Conservation (phyloP, 192 early-diverging fungal species). For the Coemansia sp. region DNA sequence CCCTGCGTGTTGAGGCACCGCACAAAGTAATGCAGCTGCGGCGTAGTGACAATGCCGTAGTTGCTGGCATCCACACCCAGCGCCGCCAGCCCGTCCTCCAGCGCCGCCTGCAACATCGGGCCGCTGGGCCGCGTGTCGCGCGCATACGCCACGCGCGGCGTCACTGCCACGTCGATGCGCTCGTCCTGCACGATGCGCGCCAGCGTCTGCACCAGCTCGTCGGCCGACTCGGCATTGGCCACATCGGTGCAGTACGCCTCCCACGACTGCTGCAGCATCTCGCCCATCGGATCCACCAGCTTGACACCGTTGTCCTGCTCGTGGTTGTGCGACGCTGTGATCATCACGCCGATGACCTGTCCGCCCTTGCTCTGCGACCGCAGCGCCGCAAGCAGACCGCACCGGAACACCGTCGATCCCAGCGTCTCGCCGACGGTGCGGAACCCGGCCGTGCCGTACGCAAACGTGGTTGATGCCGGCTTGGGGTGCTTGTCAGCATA, state of each 20-base stretch:
- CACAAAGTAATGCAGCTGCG: slow-evolving; percentile 94
- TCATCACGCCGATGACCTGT: slow-evolving; percentile 91
- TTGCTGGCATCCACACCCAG: slow-evolving; percentile 69
- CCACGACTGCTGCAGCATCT: slow-evolving; percentile 98
- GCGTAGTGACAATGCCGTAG: slow-evolving; percentile 90
- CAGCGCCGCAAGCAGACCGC: slow-evolving; percentile 87
- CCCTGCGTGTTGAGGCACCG: slow-evolving; percentile 82
- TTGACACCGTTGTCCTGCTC: slow-evolving; percentile 98
- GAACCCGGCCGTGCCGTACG: slow-evolving; percentile 98
- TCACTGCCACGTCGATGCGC: slow-evolving; percentile 68
- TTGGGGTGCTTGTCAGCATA: slow-evolving; percentile 73
- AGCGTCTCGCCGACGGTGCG: slow-evolving; percentile 87
- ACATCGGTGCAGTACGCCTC: slow-evolving; percentile 86
- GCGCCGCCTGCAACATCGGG: slow-evolving; percentile 70
- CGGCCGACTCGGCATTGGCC: slow-evolving; percentile 78
- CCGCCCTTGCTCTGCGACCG: slow-evolving; percentile 86
- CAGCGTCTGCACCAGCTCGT: slow-evolving; percentile 62
- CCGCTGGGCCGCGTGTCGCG: slow-evolving; percentile 95
- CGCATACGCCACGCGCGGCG: slow-evolving; percentile 78
- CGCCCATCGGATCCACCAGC: slow-evolving; percentile 94
- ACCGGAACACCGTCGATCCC: slow-evolving; percentile 90
- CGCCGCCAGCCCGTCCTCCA: slow-evolving; percentile 80
- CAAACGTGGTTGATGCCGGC: slow-evolving; percentile 59
- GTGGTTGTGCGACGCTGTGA: slow-evolving; percentile 98
- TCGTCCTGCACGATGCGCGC: slow-evolving; percentile 62